These are phyloP conservation scores for Chamaenerion angustifolium DNA, from an alignment of 345 rosid genomes.

Conservation along the genomic window DNA sequence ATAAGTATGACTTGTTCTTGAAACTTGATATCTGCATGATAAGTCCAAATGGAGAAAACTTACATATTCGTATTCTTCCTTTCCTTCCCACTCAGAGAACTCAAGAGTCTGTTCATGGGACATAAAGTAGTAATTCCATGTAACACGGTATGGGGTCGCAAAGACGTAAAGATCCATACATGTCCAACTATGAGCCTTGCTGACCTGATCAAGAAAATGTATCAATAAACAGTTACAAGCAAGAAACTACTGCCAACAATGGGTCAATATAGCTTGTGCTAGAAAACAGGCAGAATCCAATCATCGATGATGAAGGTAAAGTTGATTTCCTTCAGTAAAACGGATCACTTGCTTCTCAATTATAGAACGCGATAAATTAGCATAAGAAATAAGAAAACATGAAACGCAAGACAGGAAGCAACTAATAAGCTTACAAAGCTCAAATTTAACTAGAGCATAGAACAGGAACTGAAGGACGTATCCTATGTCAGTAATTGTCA, in stretches of 20 bases:
- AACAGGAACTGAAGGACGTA: no score
- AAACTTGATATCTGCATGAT: not conserved
- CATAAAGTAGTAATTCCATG: slow-evolving; percentile 86
- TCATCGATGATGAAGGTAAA: no score
- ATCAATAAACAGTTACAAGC: slow-evolving; percentile 9
- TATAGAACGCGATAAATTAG: no score
- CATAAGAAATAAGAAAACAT: no score
- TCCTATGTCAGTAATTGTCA: no score
- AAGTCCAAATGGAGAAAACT: slow-evolving; percentile 15
- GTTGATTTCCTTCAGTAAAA: no score
- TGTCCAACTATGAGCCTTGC: slow-evolving; percentile 87
- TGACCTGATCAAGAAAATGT: slow-evolving; percentile 36
- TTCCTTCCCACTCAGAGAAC: slow-evolving; percentile 76
- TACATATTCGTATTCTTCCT: slow-evolving; percentile 84
- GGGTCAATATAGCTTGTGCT: not conserved
- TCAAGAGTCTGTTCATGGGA: slow-evolving; percentile 82
- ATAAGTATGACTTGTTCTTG: not conserved
- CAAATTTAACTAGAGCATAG: no score
- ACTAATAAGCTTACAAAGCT: no score
- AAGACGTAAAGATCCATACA: slow-evolving; percentile 94
- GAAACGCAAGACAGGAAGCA: no score
- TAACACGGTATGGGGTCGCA: slow-evolving; percentile 86
- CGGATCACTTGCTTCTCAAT: no score
- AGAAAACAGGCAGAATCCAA: no score
- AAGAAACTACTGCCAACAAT: not conserved